Evolutionary conservation across 192 early-diverging fungal species (phyloP), one percentile per base, ranked within the genome.

Genomic region (Linnemannia elongata): DNA sequence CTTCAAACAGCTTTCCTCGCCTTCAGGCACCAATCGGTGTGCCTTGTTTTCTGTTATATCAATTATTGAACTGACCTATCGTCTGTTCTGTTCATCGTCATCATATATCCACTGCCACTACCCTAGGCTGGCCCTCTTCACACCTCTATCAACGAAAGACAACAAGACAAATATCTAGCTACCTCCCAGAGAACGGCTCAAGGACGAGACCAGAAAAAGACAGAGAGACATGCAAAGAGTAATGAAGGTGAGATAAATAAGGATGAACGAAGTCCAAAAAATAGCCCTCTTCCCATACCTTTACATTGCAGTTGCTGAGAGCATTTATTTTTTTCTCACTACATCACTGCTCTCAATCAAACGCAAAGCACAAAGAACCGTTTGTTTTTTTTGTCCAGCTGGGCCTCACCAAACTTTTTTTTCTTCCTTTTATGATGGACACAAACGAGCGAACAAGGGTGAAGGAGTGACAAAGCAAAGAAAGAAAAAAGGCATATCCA

Each of bases 401-500:
- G 60, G 60, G 60, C 3, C 60, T 33, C 10, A 12, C 1, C 60
- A 66, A 66, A 66, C 60, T 66, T 66, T 66, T 60, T 60, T 66
- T 66, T 66, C 60, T 66, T 66, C 60, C 60, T 66, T 66, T 66
- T 66, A 33, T 35, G 60, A 60, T 10, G 52, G 20, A 55, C n/a
- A 33, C 10, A 66, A 13, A 12, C 30, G 4, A 15, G 60, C 2
- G 2, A 1, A 33, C 27, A 15, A 5, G 17, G 49, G 49, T 52
- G 17, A 18, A 52, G 44, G 18, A 52, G 49, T 20, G 6, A 15
- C 5, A 33, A 66, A 66, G 30, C 10, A 33, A 66, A 63, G 60
- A 33, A 12, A 30, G 6, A 63, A 27, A 66, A 3, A 66, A 66
- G 60, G 60, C 12, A 33, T 15, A 66, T 66, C 60, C 12, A 30